These are phyloP conservation scores for Xerocomellus chrysenteron DNA, from an alignment of 768 basidiomycete genomes.

Conservation along the genomic window DNA sequence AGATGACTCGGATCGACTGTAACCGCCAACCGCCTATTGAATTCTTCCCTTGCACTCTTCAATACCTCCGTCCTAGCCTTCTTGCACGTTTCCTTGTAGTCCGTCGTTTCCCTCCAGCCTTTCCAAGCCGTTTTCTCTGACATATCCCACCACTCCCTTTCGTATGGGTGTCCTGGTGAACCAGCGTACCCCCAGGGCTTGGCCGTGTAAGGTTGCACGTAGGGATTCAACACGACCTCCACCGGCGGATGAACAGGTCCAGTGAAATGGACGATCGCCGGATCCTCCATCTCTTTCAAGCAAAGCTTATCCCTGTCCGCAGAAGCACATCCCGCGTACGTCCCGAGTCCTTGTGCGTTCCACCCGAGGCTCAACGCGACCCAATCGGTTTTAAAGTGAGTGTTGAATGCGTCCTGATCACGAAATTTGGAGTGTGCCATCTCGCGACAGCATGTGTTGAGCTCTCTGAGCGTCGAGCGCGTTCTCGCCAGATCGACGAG, in stretches of 20 bases:
- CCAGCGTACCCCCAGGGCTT: slow-evolving; percentile 62
- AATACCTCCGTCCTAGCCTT: slow-evolving; percentile 10
- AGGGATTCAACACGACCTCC: slow-evolving; percentile 47
- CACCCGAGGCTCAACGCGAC: slow-evolving; percentile 40
- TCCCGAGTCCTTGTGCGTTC: slow-evolving; percentile 60
- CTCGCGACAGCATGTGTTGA: slow-evolving; percentile 26
- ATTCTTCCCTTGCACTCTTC: slow-evolving; percentile 4
- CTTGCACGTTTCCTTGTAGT: slow-evolving; percentile 19
- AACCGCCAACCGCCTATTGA: slow-evolving; percentile 4
- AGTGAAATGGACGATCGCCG: slow-evolving; percentile 56
- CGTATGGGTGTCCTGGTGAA: slow-evolving; percentile 50
- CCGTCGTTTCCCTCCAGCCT: slow-evolving; percentile 29
- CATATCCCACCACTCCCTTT: slow-evolving; percentile 45
- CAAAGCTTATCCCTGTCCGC: slow-evolving; percentile 35
- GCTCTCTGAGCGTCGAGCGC: slow-evolving; percentile 26
- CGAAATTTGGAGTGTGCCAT: slow-evolving; percentile 33
- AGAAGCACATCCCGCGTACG: slow-evolving; percentile 42
- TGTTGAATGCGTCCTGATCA: slow-evolving; percentile 56
- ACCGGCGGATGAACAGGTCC: slow-evolving; percentile 51
- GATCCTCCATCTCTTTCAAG: slow-evolving; percentile 38
- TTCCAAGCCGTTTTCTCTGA: slow-evolving; percentile 46
- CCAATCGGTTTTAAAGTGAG: slow-evolving; percentile 46
- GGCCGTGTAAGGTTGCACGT: slow-evolving; percentile 50
- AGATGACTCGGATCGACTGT: no score
- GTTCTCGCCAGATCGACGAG: slow-evolving; percentile 46